Base-by-base conservation (phyloP, 305 asterid species). In the Salvia sclarea region DNA sequence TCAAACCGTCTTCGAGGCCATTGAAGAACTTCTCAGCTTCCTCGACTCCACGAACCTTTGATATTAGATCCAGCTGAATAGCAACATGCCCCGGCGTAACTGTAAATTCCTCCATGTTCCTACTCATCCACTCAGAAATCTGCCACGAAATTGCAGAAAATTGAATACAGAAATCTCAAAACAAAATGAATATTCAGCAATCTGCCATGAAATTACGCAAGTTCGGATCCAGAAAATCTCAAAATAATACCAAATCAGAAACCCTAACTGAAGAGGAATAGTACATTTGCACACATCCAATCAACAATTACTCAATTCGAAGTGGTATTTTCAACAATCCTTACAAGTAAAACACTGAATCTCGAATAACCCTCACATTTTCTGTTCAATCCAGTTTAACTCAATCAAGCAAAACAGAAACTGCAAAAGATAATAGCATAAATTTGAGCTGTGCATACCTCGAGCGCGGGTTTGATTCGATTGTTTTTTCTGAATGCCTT, bases 51-150 rank as follows among this genome's bases (percentile, higher is more conserved):
- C 17, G 75, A 30, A 74, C 76, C 69, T 73, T 81, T 3, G 69
- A 69, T 45, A 78, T 76, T 50, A 78, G 56, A 63, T 76, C 79
- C 31, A 76, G 67, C 25, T 59, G 64, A 16, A 76, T 35, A 6
- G 84, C 76, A 40, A 56, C 61, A 66, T 71, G 69, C 25, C 67
- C 78, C 5, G 81, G 69, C 21, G 73, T 75, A 21, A 70, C 11
- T 0, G 54, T 8, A 33, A 60, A 64, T 35, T 21, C 17, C 52
- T 70, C 54, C 61, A 44, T 61, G 48, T 31, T 30, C n/a, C 64
- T 48, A 14, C 30, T 68, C 74, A 78, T 75, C 85, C 85, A 83
- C 48, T 75, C 75, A 25, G 73, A 20, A 49, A 78, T 38, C 85
- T 83, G 78, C 28, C 73, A 50, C 21, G 8, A 68, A 66, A 4